A percentile compares a stretch with the other conserved stretches of the same genome.
Evolutionary conservation across 306 rosid genomes (phyloP).

Genomic region (Vigna angularis): DNA sequence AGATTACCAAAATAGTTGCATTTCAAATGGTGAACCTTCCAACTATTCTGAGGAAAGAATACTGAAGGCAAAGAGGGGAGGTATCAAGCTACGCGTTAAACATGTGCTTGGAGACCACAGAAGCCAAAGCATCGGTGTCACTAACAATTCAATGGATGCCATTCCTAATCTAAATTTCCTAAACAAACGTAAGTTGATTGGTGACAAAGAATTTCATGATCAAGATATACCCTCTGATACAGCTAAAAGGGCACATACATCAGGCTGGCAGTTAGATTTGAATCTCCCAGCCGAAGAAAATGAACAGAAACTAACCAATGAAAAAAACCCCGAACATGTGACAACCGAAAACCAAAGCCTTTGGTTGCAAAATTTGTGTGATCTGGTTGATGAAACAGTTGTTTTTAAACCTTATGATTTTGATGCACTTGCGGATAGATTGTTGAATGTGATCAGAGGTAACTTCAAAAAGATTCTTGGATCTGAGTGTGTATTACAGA

Average conservation of each 20-base stretch:
- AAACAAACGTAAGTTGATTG: slow-evolving; percentile 75
- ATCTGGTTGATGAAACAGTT: slow-evolving; percentile 66
- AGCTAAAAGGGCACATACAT: slow-evolving; percentile 72
- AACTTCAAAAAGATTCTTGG: slow-evolving; percentile 62
- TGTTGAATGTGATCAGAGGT: slow-evolving; percentile 55
- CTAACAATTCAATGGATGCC: slow-evolving; percentile 44
- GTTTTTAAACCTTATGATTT: slow-evolving; percentile 78
- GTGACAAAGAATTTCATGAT: slow-evolving; percentile 52
- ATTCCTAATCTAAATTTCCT: slow-evolving; percentile 53
- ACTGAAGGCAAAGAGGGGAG: slow-evolving; percentile 55
- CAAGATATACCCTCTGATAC: slow-evolving; percentile 56
- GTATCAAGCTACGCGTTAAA: slow-evolving; percentile 64
- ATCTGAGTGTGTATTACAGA: slow-evolving; percentile 56
- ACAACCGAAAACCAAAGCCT: slow-evolving; percentile 54
- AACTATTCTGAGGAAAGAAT: slow-evolving; percentile 73
- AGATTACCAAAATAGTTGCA: slow-evolving; percentile 33
- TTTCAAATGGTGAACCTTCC: slow-evolving; percentile 48
- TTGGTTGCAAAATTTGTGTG: slow-evolving; percentile 74
- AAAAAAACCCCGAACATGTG: slow-evolving; percentile 52
- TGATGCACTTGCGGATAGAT: slow-evolving; percentile 64
- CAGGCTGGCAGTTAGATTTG: slow-evolving; percentile 71
- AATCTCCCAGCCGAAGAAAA: slow-evolving; percentile 87
- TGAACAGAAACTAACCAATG: slow-evolving; percentile 48
- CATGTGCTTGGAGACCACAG: slow-evolving; percentile 44
- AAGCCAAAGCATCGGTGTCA: slow-evolving; percentile 51